Base-by-base conservation (phyloP, 108 stramenopile genomes). In the Conticribra guillardii region DNA sequence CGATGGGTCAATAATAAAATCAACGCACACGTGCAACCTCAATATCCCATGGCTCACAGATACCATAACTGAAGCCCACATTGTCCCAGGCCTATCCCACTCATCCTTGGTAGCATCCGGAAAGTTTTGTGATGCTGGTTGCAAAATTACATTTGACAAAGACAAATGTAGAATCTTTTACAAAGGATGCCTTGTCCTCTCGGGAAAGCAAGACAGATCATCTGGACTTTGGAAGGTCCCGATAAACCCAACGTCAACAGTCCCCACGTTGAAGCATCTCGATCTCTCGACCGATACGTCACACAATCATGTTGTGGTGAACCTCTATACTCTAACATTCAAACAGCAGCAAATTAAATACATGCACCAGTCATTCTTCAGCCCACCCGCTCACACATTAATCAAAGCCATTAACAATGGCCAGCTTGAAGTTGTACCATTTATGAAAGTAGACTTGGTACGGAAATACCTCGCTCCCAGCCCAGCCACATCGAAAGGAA, bases 1-100 rank as follows among this genome's bases (percentile, higher is more conserved):
- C 9, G 30, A 68, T 68, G 67, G 67, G 22, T 5, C 26, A 5
- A 14, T 68, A 14, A 57, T 68, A 2, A 31, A 68, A 59, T 68
- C 67, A 2, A 68, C 67, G 3, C 54, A 68, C 49, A 57, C 67
- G 30, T 66, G 65, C 65, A 66, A 66, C 27, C n/a, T 66, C 3
- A 54, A 66, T 15, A 55, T 66, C 7, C 67, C 54, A 57, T 68
- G 67, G 67, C 33, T 68, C 1, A 54, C 67, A 11, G 19, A 9
- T 2, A 29, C 21, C 51, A 30, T 56, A 19, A 55, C 67, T 3
- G 67, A 56, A 19, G 67, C 67, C 19, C 67, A 68, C 33, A 68
- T 55, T 57, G 55, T 68, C 3, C 65, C 51, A 45, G 65, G 65
- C 15, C 21, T 64, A 17, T 2, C 4, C 16, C 64, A 64, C 32